Evolutionary conservation across 306 rosid genomes (phyloP).

Genomic region (Pyrus betulifolia): DNA sequence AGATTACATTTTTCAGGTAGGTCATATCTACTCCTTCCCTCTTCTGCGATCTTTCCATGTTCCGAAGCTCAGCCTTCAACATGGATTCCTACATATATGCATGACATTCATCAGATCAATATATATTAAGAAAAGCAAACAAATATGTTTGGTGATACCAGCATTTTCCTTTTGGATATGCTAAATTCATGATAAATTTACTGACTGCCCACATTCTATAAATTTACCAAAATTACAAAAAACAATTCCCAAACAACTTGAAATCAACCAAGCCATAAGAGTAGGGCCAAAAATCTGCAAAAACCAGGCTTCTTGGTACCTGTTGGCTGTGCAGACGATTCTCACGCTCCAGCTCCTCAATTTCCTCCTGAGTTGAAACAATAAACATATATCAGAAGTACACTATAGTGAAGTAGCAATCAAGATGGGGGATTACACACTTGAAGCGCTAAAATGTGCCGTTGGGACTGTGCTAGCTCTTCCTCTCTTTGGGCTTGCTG

Average conservation of each 20-base stretch:
- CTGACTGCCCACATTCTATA: not conserved
- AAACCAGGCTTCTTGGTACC: slow-evolving; percentile 38
- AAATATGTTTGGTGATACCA: not conserved
- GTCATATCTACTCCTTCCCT: slow-evolving; percentile 99
- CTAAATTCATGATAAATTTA: not conserved
- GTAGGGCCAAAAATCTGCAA: slow-evolving; percentile 3
- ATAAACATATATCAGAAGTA: slow-evolving; percentile 6
- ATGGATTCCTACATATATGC: slow-evolving; percentile 53
- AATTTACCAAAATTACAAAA: not conserved
- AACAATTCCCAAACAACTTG: not conserved
- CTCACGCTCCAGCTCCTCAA: slow-evolving; percentile 95
- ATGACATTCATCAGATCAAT: not conserved
- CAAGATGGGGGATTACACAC: slow-evolving; percentile 36
- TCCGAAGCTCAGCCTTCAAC: slow-evolving; percentile 75
- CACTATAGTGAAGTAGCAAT: slow-evolving; percentile 4
- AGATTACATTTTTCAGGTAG: slow-evolving; percentile 79
- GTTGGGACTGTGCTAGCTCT: slow-evolving; percentile 85
- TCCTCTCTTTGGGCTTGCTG: slow-evolving; percentile 99
- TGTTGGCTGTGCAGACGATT: slow-evolving; percentile 93
- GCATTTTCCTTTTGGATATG: not conserved
- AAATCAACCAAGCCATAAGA: not conserved
- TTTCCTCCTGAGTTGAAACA: slow-evolving; percentile 67
- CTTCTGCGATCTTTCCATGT: slow-evolving; percentile 72
- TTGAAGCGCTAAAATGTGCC: slow-evolving; percentile 97
- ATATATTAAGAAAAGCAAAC: not conserved